Evolutionary conservation across 148 eudicot species (phyloP), one percentile per base, ranked within the genome.

Genomic region (Salicornia ramosissima): DNA sequence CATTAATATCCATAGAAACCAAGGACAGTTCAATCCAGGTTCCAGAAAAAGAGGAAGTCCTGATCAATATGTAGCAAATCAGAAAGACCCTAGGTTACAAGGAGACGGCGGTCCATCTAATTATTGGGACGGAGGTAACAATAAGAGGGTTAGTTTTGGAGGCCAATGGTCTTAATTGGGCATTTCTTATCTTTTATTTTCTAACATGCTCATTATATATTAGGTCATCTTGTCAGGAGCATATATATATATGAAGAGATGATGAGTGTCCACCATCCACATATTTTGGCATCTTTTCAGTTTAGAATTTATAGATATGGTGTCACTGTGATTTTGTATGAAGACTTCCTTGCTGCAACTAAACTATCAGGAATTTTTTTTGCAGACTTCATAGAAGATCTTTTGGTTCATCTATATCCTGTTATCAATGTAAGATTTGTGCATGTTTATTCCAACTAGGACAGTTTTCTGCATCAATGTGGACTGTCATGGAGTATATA

Each of bases 31-130:
- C 15, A 65, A 56, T 73, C 62, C 81, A 11, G 70, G 79, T 69
- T 80, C 71, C 69, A 75, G 79, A 45, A 87, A 87, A 78, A 83
- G 88, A 71, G 88, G 81, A 69, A 85, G 85, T 66, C 72, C 83
- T 64, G 75, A 78, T 79, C 73, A 75, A 26, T 65, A 81, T 69
- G 54, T 68, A 31, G 71, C 74, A 33, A 84, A 71, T 77, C 58
- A 72, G 33, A 80, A 79, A 77, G 85, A 82, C 49, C 76, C 83
- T 5, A 78, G 81, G 73, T 71, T 82, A 70, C 78, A 82, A 18
- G 83, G 74, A 45, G 72, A 30, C 55, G 84, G 76, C 65, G 71
- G 74, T 34, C 46, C 83, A 54, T 43, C 71, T 68, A 73, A 60
- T 65, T 61, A 65, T 19, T 82, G 88, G 86, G 73, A 75, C 53